Percentiles rank a stretch among this genome's conserved stretches.
Evolutionary conservation across 768 basidiomycete genomes (phyloP).

Genomic region (Mycena sanguinolenta): DNA sequence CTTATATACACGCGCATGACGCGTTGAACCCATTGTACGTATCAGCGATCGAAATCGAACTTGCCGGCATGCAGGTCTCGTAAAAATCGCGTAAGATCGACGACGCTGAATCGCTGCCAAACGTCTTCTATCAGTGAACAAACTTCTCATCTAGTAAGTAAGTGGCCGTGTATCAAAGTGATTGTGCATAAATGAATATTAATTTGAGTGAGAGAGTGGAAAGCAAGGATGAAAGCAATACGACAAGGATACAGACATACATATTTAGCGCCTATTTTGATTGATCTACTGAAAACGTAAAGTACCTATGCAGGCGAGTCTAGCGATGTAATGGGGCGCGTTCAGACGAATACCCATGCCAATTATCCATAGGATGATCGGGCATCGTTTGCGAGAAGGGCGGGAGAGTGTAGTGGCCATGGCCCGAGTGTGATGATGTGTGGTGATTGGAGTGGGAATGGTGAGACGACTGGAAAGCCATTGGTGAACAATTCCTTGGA

Average conservation of each 20-base stretch:
- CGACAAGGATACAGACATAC: constrained; percentile 29
- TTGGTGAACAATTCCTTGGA: background rate
- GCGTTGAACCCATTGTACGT: constrained; percentile 2
- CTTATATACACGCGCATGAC: constrained; percentile 12
- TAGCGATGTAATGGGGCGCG: constrained; percentile 73
- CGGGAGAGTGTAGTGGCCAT: constrained; percentile 59
- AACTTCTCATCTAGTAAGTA: constrained; percentile 35
- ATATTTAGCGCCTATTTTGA: constrained; percentile 33
- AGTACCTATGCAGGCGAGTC: constrained; percentile 39
- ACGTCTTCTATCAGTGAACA: constrained; percentile 33
- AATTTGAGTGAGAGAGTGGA: constrained; percentile 9
- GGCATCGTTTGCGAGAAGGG: constrained; percentile 62
- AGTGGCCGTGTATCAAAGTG: background rate
- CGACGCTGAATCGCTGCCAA: constrained; percentile 26
- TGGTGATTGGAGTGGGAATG: constrained; percentile 51
- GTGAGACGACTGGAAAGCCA: constrained; percentile 45
- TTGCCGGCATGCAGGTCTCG: constrained; percentile 27
- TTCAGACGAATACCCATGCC: constrained; percentile 78
- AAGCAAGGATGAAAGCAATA: constrained; percentile 30
- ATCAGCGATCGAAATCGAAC: constrained; percentile 27
- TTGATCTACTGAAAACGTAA: constrained; percentile 33
- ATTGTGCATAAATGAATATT: constrained; percentile 32
- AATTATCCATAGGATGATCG: constrained; percentile 65
- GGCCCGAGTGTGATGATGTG: constrained; percentile 30
- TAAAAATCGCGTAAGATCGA: constrained; percentile 37